A percentile compares a stretch with the other conserved stretches of the same genome.
phyloP scores from a whole-genome alignment of 768 basidiomycete genomes.

The Cystobasidium onofrii region DNA sequence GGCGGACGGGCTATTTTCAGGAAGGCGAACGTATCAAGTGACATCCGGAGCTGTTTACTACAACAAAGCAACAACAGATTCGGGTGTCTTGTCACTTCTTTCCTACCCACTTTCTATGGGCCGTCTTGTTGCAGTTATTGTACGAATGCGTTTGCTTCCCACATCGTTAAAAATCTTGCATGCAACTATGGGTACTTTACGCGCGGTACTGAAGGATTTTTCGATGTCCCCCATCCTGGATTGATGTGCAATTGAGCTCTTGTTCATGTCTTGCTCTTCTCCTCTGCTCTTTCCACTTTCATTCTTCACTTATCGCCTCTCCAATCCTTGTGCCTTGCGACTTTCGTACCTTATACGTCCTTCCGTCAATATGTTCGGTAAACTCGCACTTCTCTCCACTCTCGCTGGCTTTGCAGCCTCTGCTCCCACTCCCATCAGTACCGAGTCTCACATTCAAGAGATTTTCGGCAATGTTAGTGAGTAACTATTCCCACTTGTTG shows the following conservation, averaged over 20 bases:
- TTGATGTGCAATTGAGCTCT: not conserved
- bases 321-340: not conserved
- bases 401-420: constrained; percentile 20
- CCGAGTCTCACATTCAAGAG: not conserved
- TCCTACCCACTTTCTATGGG: not conserved
- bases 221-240: not conserved
- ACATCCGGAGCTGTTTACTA: not conserved
- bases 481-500: not conserved
- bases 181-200: not conserved
- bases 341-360: not conserved
- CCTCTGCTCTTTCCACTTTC: not conserved
- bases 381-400: constrained; percentile 1
- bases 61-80: not conserved
- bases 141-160: constrained; percentile 1
- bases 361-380: constrained; percentile 1
- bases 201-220: not conserved
- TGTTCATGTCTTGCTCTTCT: not conserved
- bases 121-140: not conserved
- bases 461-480: constrained; percentile 22
- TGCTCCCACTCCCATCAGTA: constrained; percentile 9
- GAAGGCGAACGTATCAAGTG: not conserved
- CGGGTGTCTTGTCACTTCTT: constrained; percentile 4
- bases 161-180: not conserved
- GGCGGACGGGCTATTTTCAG: no score
- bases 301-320: not conserved